phyloP scores from a whole-genome alignment of 2,329 filamentous ascomycete genomes.

The Claviceps sp. region DNA sequence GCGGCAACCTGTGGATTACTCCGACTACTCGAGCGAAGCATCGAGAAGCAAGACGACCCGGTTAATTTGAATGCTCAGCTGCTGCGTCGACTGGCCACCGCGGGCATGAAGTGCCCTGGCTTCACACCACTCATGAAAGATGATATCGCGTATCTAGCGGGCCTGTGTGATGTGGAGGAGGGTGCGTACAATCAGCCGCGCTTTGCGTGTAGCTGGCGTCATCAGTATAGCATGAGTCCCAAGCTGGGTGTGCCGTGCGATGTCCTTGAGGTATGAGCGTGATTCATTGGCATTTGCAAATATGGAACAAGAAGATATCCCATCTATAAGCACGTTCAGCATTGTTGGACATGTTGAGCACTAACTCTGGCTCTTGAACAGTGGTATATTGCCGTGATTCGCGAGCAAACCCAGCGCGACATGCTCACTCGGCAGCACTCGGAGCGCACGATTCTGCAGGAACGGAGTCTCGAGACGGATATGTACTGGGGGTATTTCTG shows the following conservation, averaged over 20 bases:
- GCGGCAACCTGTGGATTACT: slow-evolving; percentile 36
- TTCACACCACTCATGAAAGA: slow-evolving; percentile 51
- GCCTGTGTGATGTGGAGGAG: slow-evolving; percentile 22
- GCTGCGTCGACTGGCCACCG: slow-evolving; percentile 35
- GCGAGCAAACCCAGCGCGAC: slow-evolving; percentile 34
- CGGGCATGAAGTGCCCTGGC: slow-evolving; percentile 43
- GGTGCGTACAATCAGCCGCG: slow-evolving; percentile 33
- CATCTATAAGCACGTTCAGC: too few species aligned
- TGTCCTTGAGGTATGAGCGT: slow-evolving; percentile 37
- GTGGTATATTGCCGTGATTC: slow-evolving; percentile 45
- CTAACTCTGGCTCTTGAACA: slow-evolving; percentile 16
- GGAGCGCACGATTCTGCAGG: slow-evolving; percentile 26
- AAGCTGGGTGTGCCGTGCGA: slow-evolving; percentile 36
- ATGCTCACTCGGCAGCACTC: slow-evolving; percentile 25
- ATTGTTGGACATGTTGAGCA: neutral
- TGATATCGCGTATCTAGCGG: slow-evolving; percentile 33
- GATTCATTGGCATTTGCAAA: neutral
- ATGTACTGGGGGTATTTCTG: slow-evolving; percentile 41
- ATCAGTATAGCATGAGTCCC: slow-evolving; percentile 37
- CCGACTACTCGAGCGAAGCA: slow-evolving; percentile 26
- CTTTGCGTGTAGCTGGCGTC: slow-evolving; percentile 34
- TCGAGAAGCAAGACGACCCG: slow-evolving; percentile 25
- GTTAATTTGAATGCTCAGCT: slow-evolving; percentile 39
- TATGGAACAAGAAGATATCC: too few species aligned
- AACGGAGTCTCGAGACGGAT: slow-evolving; percentile 20